phyloP scores from a whole-genome alignment of 352 stramenopile genomes.

The Globisporangium echinulatum region DNA sequence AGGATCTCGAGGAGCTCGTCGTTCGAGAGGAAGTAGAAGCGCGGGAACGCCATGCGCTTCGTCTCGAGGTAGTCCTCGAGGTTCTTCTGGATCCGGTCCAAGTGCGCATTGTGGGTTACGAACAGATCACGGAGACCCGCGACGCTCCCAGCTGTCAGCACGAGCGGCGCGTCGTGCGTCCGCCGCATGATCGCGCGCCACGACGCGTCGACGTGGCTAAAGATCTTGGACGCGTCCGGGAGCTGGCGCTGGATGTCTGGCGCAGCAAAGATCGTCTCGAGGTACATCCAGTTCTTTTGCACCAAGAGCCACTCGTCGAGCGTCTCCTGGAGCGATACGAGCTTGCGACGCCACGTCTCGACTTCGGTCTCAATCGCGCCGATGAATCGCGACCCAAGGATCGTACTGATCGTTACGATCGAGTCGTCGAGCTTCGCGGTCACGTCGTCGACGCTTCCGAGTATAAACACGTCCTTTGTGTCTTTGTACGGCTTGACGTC shows the following conservation, averaged over 20 bases:
- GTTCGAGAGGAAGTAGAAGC: conserved; percentile 95
- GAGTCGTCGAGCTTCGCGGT: conserved; percentile 89
- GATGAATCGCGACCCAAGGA: conserved; percentile 89
- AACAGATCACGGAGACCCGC: conserved; percentile 80
- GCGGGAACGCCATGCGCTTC: conserved; percentile 89
- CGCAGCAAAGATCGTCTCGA: conserved; percentile 85
- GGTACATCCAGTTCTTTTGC: conserved; percentile 88
- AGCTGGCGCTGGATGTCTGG: conserved; percentile 90
- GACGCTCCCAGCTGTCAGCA: conserved; percentile 74
- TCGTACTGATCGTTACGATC: conserved; percentile 91
- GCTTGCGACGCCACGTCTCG: conserved; percentile 80
- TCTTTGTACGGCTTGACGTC: conserved; percentile 93
- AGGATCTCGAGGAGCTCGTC: conserved; percentile 94
- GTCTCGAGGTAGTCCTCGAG: conserved; percentile 91
- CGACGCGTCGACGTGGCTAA: conserved; percentile 85
- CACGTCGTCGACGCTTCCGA: conserved; percentile 90
- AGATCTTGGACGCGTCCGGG: conserved; percentile 87
- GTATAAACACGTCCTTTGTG: conserved; percentile 89
- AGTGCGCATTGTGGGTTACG: conserved; percentile 74
- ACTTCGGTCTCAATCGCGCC: conserved; percentile 88
- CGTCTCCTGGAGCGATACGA: conserved; percentile 79
- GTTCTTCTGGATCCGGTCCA: conserved; percentile 91
- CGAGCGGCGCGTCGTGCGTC: conserved; percentile 81
- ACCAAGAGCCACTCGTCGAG: conserved; percentile 86
- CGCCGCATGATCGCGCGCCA: conserved; percentile 91